phyloP scores from a whole-genome alignment of 2,329 filamentous ascomycete species.

The Tolypocladium tundrense region DNA sequence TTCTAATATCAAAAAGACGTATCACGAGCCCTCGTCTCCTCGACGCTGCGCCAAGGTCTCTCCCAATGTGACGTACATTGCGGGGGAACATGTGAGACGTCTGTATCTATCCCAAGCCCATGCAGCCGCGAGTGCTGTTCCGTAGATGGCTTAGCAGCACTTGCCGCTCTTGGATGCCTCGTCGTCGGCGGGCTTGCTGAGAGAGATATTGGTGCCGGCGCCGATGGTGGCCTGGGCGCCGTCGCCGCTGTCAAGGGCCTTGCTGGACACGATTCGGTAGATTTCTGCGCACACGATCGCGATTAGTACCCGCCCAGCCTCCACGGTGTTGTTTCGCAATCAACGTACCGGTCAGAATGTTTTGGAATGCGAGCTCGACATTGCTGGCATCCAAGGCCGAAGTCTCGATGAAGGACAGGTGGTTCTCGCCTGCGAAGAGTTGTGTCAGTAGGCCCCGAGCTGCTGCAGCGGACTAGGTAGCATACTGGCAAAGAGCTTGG shows the following conservation, averaged over 20 bases:
- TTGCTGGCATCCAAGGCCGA: slow-evolving; percentile 98
- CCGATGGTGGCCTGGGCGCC: slow-evolving; percentile 68
- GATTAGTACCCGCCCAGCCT: background rate
- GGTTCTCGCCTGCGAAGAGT: slow-evolving; percentile 68
- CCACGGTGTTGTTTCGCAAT: background rate
- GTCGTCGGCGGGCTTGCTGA: slow-evolving; percentile 76
- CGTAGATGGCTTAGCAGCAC: slow-evolving; percentile 55
- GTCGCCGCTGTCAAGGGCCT: slow-evolving; percentile 87
- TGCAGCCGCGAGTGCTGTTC: slow-evolving; percentile 11
- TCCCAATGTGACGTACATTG: slow-evolving; percentile 22
- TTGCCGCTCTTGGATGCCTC: slow-evolving; percentile 65
- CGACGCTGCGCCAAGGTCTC: slow-evolving; percentile 17
- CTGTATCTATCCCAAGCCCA: slow-evolving; percentile 20
- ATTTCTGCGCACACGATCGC: slow-evolving; percentile 56
- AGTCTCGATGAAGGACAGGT: slow-evolving; percentile 98
- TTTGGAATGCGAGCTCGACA: slow-evolving; percentile 98
- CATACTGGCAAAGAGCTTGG: slow-evolving; percentile 91
- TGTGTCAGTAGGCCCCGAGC: slow-evolving; percentile 5
- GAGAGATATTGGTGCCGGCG: slow-evolving; percentile 72
- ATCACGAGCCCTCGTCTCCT: slow-evolving; percentile 23
- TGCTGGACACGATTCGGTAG: slow-evolving; percentile 97
- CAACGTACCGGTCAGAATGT: slow-evolving; percentile 85
- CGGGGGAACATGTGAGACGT: slow-evolving; percentile 22
- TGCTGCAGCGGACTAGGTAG: background rate
- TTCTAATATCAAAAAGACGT: slow-evolving; percentile 28